Percentiles rank a stretch among this genome's conserved stretches.
Conservation (phyloP, 2,329 filamentous ascomycete genomes). For the Pseudogymnoascus verrucosus region DNA sequence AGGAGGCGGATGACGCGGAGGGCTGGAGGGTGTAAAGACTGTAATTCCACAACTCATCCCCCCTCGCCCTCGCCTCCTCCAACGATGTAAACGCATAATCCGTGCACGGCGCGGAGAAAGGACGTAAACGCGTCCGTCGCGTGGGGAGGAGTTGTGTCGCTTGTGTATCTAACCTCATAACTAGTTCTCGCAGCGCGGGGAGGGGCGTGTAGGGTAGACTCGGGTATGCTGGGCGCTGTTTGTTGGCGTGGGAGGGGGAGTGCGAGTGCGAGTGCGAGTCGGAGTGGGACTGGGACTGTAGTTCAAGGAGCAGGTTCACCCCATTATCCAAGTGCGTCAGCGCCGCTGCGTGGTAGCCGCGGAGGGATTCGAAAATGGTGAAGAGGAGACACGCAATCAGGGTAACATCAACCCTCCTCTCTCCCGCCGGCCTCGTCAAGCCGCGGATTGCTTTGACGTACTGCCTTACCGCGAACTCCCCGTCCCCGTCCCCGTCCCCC, state of each 20-base stretch:
- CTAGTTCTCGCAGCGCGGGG: neutral
- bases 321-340: constrained; percentile 33
- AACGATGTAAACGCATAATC: neutral
- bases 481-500: constrained; percentile 18
- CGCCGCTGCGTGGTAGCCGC: too few species aligned
- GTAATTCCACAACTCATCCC: neutral
- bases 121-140: neutral
- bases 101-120: neutral
- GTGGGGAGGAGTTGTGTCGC: neutral
- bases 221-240: too few species aligned
- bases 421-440: neutral
- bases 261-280: too few species aligned
- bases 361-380: constrained; percentile 38
- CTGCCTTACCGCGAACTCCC: constrained; percentile 48
- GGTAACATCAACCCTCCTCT: constrained; percentile 24
- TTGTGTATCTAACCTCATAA: neutral
- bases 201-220: neutral
- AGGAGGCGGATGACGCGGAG: too few species aligned
- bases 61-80: neutral
- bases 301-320: constrained; percentile 30
- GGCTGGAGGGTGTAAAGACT: neutral
- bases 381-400: constrained; percentile 42
- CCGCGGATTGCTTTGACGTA: constrained; percentile 46
- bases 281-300: neutral
- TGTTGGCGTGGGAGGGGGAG: too few species aligned